Percentiles rank a stretch among this genome's conserved stretches.
These are phyloP conservation scores for Breviolum minutum DNA, from an alignment of 73 alveolate species.

Conservation along the genomic window DNA sequence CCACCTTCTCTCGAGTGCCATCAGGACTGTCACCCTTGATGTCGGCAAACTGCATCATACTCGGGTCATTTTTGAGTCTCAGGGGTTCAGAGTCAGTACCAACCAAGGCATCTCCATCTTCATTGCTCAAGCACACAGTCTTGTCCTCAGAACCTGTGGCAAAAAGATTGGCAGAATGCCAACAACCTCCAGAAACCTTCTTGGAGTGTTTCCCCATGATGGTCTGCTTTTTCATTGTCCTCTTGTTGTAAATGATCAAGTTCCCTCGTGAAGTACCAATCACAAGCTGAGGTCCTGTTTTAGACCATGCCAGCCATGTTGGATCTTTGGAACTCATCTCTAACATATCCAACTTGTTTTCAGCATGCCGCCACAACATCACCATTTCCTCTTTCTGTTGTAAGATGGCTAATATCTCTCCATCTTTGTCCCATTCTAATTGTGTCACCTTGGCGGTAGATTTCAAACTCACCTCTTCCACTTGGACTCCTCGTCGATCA, in stretches of 20 bases:
- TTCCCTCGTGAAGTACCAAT: conserved; percentile 99
- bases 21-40: conserved; percentile 31
- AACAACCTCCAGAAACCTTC: conserved; percentile 98
- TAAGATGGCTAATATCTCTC: conserved; percentile 99
- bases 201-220: conserved; percentile 99
- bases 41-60: conserved; percentile 74
- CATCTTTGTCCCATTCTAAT: conserved; percentile 97
- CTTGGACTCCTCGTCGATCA: conserved; percentile 83
- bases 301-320: conserved; percentile 99
- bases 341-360: conserved; percentile 94
- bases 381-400: conserved; percentile 96
- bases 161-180: conserved; percentile 78
- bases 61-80: conserved; percentile 87
- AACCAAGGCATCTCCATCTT: conserved; percentile 83
- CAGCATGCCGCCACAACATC: conserved; percentile 95
- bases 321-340: conserved; percentile 96
- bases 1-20: conserved; percentile 96
- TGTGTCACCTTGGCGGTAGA: conserved; percentile 91
- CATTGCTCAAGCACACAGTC: conserved; percentile 85
- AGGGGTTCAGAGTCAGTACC: conserved; percentile 67
- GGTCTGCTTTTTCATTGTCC: conserved; percentile 98
- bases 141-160: conserved; percentile 92
- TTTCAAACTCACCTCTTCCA: conserved; percentile 72
- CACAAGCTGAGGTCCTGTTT: conserved; percentile 98
- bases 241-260: conserved; percentile 99